Evolutionary conservation across 2,329 filamentous ascomycete species (phyloP).

Genomic region (Xylariaceae sp.): DNA sequence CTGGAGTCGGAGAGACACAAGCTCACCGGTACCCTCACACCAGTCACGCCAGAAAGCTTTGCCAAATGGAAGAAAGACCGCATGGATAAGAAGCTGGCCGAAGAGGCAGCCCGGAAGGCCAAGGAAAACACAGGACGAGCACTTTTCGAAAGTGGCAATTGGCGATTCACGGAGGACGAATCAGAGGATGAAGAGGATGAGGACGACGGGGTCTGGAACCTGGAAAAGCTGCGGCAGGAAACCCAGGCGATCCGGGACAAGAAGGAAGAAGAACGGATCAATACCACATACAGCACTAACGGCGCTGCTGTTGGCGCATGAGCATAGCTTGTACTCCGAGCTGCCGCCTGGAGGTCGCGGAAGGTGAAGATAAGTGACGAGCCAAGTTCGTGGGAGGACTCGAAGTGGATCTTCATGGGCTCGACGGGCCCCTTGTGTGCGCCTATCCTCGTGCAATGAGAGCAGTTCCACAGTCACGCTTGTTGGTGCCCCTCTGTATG

Average conservation of each 20-base stretch:
- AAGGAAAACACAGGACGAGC: constrained; percentile 95
- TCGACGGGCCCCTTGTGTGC: too few relatives aligned
- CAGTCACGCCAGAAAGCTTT: constrained; percentile 87
- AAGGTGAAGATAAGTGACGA: constrained; percentile 10
- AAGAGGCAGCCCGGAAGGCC: constrained; percentile 79
- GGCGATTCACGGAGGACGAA: constrained; percentile 59
- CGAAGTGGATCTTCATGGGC: too few relatives aligned
- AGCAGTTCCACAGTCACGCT: too few relatives aligned
- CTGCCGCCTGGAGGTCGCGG: too few relatives aligned
- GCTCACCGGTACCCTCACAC: constrained; percentile 82
- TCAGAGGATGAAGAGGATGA: constrained; percentile 52
- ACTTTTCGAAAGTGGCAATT: constrained; percentile 94
- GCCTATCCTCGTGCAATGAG: too few relatives aligned
- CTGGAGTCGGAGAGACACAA: constrained; percentile 94
- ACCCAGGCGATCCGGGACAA: constrained; percentile 67
- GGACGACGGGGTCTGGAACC: constrained; percentile 58
- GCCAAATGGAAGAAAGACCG: constrained; percentile 97
- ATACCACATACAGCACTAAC: constrained; percentile 24
- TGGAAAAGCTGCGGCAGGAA: constrained; percentile 75
- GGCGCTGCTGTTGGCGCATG: constrained; percentile 32
- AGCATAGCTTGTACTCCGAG: too few relatives aligned
- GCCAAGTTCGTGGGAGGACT: constrained; percentile 7
- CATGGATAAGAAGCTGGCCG: constrained; percentile 89
- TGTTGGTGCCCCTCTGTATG: neutral
- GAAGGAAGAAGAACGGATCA: constrained; percentile 69